Base-by-base conservation (phyloP, 2,329 filamentous ascomycete genomes). In the Penicillium frequentans region DNA sequence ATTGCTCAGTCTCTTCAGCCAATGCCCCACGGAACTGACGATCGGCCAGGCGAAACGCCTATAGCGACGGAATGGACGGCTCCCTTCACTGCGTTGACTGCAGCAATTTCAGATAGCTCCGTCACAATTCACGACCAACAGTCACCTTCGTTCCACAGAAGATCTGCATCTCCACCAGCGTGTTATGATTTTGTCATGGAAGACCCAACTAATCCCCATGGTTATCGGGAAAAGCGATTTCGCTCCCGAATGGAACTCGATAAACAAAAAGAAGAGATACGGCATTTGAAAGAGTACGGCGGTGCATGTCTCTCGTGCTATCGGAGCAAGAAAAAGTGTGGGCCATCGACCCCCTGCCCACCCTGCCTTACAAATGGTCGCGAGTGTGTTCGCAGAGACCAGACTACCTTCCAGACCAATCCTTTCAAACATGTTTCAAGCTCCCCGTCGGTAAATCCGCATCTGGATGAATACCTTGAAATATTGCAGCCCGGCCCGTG, bases 231-330 rank as follows among this genome's bases (percentile, higher is more conserved):
- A 31, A 59, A 29, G 26, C 43, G 33, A 19, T 26, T 39, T 7
- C 61, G 60, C 3, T 60, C 51, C 33, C 48, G 54, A 39, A 46
- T 46, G 6, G 63, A 69, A 39, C 26, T 59, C 9, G 53, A 57
- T 6, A 52, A 57, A 31, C 61, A 59, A 44, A 65, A 51, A 31
- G 56, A 63, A 21, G 58, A 62, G 33, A 63, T 54, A 23, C 54
- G 49, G 13, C 48, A 56, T 14, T 43, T 71, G 42, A 70, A 58
- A 49, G 52, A 56, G 24, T 54, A 51, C 24, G 70, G 70, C 3
- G 70, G 70, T 24, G 60, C 69, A 16, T 73, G 71, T 53, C 24
- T 65, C n/a, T 64, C 61, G 49, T 73, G 71, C 48, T 61, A 60
- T 50, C 60, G 62, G n/a, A 66, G 56, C 9, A 71, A 67, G 58